Base-by-base conservation (phyloP, 257 asterid genomes). In the Fraxinus americana region DNA sequence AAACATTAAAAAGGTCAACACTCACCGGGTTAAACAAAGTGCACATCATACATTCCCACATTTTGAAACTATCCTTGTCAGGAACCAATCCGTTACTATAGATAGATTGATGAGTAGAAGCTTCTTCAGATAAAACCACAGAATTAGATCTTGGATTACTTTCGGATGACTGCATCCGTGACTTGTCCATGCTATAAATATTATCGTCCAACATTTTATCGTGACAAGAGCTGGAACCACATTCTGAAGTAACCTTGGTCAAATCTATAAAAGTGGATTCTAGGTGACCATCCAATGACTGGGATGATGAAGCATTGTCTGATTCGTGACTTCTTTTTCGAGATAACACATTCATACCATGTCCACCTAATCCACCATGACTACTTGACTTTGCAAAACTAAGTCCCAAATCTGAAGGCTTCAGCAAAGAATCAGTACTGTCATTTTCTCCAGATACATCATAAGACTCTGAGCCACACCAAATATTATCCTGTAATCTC, bases 21-120 rank as follows among this genome's bases (percentile, higher is more conserved):
- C 97, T 85, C 84, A 92, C 99, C 17, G 97, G 90, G 75, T 95
- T 95, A 84, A 95, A 78, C 87, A 95, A 86, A 65, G 99, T 93
- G 97, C 99, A 95, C 68, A 82, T 71, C 30, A 78, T 63, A 75
- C 99, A 95, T 76, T 88, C 89, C 99, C 99, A 93, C 75, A 82
- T 63, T 7, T 81, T 82, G 70, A 79, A 77, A 65, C 75, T 83
- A 38, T 75, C 80, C n/a, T 72, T 74, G 38, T 66, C 39, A 23
- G 45, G 82, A 67, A 69, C 52, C 65, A 1, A 78, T 38, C 78
- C 87, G 45, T 50, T 67, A 61, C 72, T 48, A 81, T 74, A 70
- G 48, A 34, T 57, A 75, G 86, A 84, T 39, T 83, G 71, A n/a
- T 92, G 84, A 63, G 83, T 66, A 29, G 86, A 77, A 76, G 90